Evolutionary conservation across 1,139 yeast genomes (phyloP), one percentile per base, ranked within the genome.

Genomic region (Debaryomyces nepalensis): DNA sequence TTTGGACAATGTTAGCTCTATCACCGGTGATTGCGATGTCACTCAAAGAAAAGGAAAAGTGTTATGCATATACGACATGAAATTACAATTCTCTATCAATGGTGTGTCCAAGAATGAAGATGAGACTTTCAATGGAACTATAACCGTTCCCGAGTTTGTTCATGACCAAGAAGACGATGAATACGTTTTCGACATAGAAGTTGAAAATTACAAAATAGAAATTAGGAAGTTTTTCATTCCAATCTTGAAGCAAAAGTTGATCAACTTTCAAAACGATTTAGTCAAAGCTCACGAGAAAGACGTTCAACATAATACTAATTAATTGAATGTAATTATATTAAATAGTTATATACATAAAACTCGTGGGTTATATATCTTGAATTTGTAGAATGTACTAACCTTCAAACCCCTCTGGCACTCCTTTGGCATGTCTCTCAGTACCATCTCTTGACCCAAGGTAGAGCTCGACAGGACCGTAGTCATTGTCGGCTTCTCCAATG

Each of bases 321-420:
- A 39, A 23, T 22, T 19, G 12, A 10, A 15, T 14, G 23, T 39
- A 22, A 19, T 18, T 23, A 24, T 36, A 21, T 23, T 35, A 42
- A 30, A 34, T 35, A 42, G 23, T 30, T 26, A 33, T 39, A 33
- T 31, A 35, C 20, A 32, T 20, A 21, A 8, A 34, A 24, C 22
- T 15, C 22, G 18, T n/a, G 51, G 11, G 11, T 14, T 29, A 12
- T 21, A n/a, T 26, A 20, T 16, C n/a, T n/a, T 19, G 15, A 19
- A 21, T 12, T 35, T 27, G 39, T 36, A 36, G 33, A n/a, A 26
- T 39, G 54, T 67, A 16, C 31, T 42, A 55, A 26, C 50, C 55
- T 39, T 61, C 76, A 64, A 89, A 89, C 3, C 95, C 95, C 40
- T 83, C 85, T 0, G 98, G 98, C 4, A 90, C 97, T 4, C 96